Percentiles rank a stretch among this genome's conserved stretches.
These are phyloP conservation scores for Cocos nucifera DNA, from an alignment of 176 grass and related monocot genomes.

Conservation along the genomic window DNA sequence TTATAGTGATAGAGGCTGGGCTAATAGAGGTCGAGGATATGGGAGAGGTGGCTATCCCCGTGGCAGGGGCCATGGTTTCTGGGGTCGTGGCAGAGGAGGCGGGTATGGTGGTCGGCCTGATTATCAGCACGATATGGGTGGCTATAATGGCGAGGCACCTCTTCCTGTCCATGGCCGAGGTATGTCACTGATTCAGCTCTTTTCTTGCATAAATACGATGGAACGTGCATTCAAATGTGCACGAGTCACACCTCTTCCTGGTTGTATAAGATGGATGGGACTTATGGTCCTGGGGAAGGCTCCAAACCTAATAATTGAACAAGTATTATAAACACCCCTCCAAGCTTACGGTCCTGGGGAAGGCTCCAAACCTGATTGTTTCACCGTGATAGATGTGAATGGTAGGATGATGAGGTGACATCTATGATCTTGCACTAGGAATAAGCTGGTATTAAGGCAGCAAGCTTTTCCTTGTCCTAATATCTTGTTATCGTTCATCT, in stretches of 20 bases:
- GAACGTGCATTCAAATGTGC: too few relatives aligned
- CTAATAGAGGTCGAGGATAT: constrained; percentile 35
- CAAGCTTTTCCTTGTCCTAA: too few relatives aligned
- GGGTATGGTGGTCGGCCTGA: constrained; percentile 40
- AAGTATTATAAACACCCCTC: too few relatives aligned
- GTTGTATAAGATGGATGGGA: too few relatives aligned
- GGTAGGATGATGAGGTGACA: too few relatives aligned
- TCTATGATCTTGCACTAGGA: too few relatives aligned
- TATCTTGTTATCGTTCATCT: not conserved
- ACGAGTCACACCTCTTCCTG: too few relatives aligned
- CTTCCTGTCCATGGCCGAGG: constrained; percentile 42
- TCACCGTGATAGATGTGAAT: not conserved
- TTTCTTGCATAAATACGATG: not conserved
- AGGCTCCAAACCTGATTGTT: not conserved
- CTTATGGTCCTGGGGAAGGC: too few relatives aligned
- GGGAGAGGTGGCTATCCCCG: constrained; percentile 39
- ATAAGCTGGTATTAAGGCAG: too few relatives aligned
- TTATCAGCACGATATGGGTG: constrained; percentile 61
- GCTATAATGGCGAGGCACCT: constrained; percentile 55
- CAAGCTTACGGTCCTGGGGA: too few relatives aligned
- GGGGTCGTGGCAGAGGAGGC: constrained; percentile 48
- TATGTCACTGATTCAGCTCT: constrained; percentile 3
- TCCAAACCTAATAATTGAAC: too few relatives aligned
- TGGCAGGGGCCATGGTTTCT: constrained; percentile 51
- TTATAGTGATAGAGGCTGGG: constrained; percentile 43